Conservation (phyloP, 1,284 basidiomycete species). For the Naganishia sp. region DNA sequence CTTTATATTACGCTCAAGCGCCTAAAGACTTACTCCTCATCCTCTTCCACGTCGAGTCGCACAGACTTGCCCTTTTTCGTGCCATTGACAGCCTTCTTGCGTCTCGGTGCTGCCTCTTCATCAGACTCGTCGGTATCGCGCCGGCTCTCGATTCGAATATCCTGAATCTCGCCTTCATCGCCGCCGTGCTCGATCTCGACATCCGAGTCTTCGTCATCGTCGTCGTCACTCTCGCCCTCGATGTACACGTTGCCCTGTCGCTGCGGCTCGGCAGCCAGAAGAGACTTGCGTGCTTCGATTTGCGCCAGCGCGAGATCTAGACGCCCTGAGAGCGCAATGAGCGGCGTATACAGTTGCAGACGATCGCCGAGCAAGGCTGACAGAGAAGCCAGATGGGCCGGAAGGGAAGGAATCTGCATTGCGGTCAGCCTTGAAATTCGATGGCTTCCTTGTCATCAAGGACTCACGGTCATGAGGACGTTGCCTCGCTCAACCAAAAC, state of each 20-base stretch:
- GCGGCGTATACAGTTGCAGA: slow-evolving; percentile 77
- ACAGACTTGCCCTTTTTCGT: slow-evolving; percentile 29
- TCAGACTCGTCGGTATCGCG: slow-evolving; percentile 35
- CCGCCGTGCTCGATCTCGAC: slow-evolving; percentile 32
- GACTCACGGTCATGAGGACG: slow-evolving; percentile 87
- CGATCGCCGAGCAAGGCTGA: slow-evolving; percentile 80
- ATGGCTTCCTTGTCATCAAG: neutral
- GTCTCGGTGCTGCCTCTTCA: slow-evolving; percentile 17
- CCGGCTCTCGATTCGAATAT: slow-evolving; percentile 38
- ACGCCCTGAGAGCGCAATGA: slow-evolving; percentile 82
- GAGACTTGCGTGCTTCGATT: slow-evolving; percentile 68
- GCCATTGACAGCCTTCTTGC: slow-evolving; percentile 23
- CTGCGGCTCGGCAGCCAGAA: slow-evolving; percentile 28
- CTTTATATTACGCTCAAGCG: neutral
- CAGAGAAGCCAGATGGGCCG: slow-evolving; percentile 70
- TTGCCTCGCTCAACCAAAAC: slow-evolving; percentile 85
- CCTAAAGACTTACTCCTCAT: slow-evolving; percentile 18
- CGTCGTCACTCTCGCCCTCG: slow-evolving; percentile 35
- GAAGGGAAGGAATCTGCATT: slow-evolving; percentile 46
- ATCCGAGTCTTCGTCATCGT: slow-evolving; percentile 30
- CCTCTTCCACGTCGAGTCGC: slow-evolving; percentile 21
- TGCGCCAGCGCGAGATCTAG: slow-evolving; percentile 92
- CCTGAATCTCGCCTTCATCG: slow-evolving; percentile 34
- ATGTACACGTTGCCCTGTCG: slow-evolving; percentile 33
- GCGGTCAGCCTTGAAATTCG: slow-evolving; percentile 17